phyloP scores from a whole-genome alignment of 2,329 filamentous ascomycete genomes.

The Ascochyta lentis region DNA sequence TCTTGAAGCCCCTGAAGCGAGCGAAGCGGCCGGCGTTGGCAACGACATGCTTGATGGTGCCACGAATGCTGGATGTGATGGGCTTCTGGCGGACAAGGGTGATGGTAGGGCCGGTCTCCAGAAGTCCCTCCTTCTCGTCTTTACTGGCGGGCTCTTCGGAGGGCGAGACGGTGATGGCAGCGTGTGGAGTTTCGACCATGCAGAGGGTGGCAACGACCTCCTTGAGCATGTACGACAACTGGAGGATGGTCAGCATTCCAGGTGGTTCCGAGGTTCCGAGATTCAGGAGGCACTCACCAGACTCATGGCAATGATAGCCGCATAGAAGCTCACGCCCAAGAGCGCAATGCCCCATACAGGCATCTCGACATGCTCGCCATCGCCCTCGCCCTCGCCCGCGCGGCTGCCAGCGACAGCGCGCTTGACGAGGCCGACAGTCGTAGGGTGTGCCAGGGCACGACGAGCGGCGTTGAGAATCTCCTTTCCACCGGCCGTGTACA shows the following conservation, averaged over 20 bases:
- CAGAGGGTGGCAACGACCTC: conserved; percentile 67
- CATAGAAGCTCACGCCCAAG: conserved; percentile 45
- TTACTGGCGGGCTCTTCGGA: conserved; percentile 55
- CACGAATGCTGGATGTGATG: conserved; percentile 67
- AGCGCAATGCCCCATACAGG: conserved; percentile 39
- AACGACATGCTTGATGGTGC: conserved; percentile 66
- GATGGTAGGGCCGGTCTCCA: conserved; percentile 50
- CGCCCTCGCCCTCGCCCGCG: conserved; percentile 2
- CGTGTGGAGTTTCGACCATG: conserved; percentile 67
- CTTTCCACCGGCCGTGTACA: conserved; percentile 8
- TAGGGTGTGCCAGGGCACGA: conserved; percentile 39
- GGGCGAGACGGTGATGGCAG: conserved; percentile 57
- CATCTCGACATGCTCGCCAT: conserved; percentile 30
- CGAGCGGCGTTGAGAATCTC: conserved; percentile 42
- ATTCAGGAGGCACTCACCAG: conserved; percentile 44
- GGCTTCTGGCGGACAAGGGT: conserved; percentile 60
- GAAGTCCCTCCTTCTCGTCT: conserved; percentile 48
- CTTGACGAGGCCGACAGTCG: conserved; percentile 36
- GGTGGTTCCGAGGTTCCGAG: neutral
- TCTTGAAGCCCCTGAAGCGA: conserved; percentile 71
- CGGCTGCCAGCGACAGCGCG: conserved; percentile 24
- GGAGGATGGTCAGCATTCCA: conserved; percentile 10
- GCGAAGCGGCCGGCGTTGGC: conserved; percentile 68
- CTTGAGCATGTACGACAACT: conserved; percentile 64
- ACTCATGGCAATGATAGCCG: conserved; percentile 52